These are phyloP conservation scores for Xylaria sp. DNA, from an alignment of 2,329 filamentous ascomycete species.

Conservation along the genomic window DNA sequence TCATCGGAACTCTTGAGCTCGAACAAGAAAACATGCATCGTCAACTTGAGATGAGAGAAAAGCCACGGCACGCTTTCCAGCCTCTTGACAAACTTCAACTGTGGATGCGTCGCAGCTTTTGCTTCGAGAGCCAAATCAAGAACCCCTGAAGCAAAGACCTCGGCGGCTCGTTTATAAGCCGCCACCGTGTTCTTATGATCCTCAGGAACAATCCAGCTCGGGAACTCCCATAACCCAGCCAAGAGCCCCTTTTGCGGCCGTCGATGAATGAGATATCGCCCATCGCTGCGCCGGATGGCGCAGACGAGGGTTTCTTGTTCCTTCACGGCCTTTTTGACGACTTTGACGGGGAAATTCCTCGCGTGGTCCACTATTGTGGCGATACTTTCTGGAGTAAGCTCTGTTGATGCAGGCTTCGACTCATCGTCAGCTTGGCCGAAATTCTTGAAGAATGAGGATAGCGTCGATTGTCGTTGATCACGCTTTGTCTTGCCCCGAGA, in stretches of 20 bases:
- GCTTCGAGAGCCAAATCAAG: constrained; percentile 18
- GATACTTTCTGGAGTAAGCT: constrained; percentile 26
- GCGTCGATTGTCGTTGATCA: constrained; percentile 22
- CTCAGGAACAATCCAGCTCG: constrained; percentile 38
- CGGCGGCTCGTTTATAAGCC: constrained; percentile 36
- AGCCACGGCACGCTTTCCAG: constrained; percentile 52
- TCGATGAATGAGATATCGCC: constrained; percentile 43
- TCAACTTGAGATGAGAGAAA: constrained; percentile 52
- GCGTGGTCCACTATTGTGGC: constrained; percentile 41
- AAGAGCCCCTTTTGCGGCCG: constrained; percentile 51
- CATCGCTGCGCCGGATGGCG: constrained; percentile 41
- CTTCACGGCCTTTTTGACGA: constrained; percentile 47
- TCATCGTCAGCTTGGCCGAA: constrained; percentile 11
- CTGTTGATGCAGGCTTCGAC: constrained; percentile 2
- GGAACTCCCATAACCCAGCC: constrained; percentile 53
- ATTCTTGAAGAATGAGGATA: constrained; percentile 29
- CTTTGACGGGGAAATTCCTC: constrained; percentile 46
- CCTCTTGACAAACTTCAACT: constrained; percentile 35
- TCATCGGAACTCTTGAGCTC: constrained; percentile 27
- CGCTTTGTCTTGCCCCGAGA: constrained; percentile 13
- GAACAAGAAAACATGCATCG: constrained; percentile 53
- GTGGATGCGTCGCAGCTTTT: not conserved
- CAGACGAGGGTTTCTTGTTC: constrained; percentile 51
- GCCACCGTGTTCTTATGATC: constrained; percentile 26
- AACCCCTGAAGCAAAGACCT: constrained; percentile 31